A percentile compares a stretch with the other conserved stretches of the same genome.
Conservation (phyloP, 2,329 filamentous ascomycete species). For the Amauroascus verrucosus region DNA sequence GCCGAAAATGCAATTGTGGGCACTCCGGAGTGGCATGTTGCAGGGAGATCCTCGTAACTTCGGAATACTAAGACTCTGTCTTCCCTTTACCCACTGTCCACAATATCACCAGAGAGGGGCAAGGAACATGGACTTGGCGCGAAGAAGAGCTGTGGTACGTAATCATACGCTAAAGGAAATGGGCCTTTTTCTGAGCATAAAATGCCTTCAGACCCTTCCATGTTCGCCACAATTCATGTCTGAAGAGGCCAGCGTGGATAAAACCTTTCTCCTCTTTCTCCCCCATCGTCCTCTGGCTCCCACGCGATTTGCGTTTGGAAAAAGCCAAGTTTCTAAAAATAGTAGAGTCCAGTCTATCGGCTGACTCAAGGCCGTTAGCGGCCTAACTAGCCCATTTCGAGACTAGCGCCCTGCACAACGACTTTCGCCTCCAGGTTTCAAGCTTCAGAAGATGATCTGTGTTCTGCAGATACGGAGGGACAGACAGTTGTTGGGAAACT, state of each 20-base stretch:
- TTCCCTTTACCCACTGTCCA: not conserved
- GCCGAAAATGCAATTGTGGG: constrained; percentile 5
- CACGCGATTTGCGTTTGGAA: too few species aligned
- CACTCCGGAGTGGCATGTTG: not conserved
- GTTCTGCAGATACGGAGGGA: too few species aligned
- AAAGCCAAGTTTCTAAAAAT: constrained; percentile 5
- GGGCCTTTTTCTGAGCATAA: too few species aligned
- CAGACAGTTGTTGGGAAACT: too few species aligned
- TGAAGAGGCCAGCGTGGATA: not conserved
- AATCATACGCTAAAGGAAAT: too few species aligned
- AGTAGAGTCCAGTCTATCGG: not conserved
- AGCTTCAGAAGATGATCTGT: too few species aligned
- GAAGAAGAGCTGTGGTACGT: not conserved
- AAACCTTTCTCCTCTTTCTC: not conserved
- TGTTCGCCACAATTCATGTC: not conserved
- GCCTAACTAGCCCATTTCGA: not conserved
- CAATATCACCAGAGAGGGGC: not conserved
- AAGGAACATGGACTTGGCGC: constrained; percentile 1
- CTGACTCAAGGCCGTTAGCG: not conserved
- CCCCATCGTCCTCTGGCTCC: too few species aligned
- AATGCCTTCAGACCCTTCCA: not conserved
- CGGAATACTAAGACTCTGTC: not conserved
- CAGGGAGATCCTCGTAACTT: constrained; percentile 7
- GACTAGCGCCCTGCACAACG: too few species aligned
- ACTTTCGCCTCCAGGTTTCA: not conserved